phyloP scores from a whole-genome alignment of 2,329 filamentous ascomycete species.

The Cytospora schulzeri region DNA sequence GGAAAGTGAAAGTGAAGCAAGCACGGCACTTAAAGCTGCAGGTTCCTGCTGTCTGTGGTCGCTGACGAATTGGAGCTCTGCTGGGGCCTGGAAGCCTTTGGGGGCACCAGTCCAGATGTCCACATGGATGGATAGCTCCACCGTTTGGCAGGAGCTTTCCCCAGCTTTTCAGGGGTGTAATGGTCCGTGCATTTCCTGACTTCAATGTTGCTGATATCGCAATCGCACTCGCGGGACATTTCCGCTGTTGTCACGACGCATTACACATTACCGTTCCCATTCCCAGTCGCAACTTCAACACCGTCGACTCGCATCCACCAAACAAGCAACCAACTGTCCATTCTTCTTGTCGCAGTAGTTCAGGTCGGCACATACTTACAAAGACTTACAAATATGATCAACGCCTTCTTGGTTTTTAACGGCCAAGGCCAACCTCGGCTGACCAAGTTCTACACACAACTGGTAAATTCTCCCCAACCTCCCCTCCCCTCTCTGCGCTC shows the following conservation, averaged over 20 bases:
- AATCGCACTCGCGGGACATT: conserved; percentile 13
- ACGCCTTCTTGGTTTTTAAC: conserved; percentile 98
- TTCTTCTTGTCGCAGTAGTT: no score
- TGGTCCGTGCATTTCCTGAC: conserved; percentile 10
- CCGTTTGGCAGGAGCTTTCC: conserved; percentile 21
- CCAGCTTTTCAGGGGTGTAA: conserved; percentile 25
- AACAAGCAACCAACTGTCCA: neutral
- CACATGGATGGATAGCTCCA: conserved; percentile 7
- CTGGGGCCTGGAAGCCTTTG: neutral
- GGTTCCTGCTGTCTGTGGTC: neutral
- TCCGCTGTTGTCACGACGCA: neutral
- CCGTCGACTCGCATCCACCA: neutral
- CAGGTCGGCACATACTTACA: neutral
- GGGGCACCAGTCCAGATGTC: no score
- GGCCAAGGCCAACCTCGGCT: conserved; percentile 94
- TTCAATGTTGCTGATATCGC: neutral
- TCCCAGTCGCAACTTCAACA: neutral
- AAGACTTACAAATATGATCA: conserved; percentile 72
- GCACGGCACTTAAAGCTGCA: neutral
- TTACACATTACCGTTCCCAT: neutral
- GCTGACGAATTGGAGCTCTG: neutral
- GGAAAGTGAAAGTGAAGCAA: no score
- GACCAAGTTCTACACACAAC: conserved; percentile 98
- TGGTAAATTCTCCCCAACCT: conserved; percentile 56
- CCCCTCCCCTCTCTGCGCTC: conserved; percentile 5